Evolutionary conservation across 805 yeast species (phyloP).

Genomic region (Saccharomyces eubayanus): DNA sequence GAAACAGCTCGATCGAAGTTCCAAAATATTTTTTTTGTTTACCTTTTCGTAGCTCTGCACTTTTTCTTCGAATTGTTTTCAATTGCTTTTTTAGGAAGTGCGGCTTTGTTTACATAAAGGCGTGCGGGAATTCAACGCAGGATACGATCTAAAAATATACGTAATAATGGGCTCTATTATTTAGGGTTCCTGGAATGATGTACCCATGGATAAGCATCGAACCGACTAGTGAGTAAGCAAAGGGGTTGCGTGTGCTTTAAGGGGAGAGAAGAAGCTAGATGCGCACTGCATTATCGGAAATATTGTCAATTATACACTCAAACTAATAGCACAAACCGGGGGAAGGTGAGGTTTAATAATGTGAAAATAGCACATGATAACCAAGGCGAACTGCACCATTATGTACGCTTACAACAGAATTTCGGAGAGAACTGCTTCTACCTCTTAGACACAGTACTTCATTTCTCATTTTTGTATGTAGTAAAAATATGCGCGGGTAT

Average conservation of each 20-base stretch:
- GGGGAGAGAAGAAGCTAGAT: not conserved
- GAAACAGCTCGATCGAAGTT: not conserved
- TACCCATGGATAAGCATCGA: not conserved
- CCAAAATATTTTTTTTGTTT: not conserved
- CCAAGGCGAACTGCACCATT: not conserved
- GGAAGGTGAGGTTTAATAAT: not conserved
- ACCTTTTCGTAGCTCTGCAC: not conserved
- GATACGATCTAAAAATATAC: not conserved
- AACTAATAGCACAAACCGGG: not conserved
- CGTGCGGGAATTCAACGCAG: not conserved
- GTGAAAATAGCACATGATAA: not conserved
- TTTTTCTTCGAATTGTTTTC: not conserved
- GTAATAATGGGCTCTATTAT: not conserved
- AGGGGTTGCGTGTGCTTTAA: not conserved
- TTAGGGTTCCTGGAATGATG: not conserved
- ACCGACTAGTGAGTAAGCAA: not conserved
- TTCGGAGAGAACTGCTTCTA: not conserved
- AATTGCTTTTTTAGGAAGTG: not conserved
- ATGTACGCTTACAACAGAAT: not conserved
- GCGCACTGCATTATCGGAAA: not conserved
- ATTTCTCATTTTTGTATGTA: not conserved
- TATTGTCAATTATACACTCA: not conserved
- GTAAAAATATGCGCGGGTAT: not conserved
- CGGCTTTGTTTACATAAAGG: not conserved
- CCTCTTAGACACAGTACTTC: not conserved